Evolutionary conservation across 345 rosid species (phyloP).

Genomic region (Arabis hirsuta): DNA sequence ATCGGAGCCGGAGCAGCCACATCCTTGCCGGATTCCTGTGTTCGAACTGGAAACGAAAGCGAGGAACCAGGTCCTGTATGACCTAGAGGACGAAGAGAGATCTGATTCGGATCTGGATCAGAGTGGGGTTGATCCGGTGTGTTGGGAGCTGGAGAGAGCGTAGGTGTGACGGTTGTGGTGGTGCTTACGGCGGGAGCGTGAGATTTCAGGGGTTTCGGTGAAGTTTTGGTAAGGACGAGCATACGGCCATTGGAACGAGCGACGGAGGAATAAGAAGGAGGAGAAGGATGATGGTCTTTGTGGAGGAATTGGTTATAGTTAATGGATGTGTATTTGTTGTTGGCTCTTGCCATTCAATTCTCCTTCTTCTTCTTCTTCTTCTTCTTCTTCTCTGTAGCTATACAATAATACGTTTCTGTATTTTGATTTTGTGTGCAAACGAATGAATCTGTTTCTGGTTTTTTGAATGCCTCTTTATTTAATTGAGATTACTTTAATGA

Average conservation of each 20-base stretch:
- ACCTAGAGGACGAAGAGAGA: slow-evolving; percentile 70
- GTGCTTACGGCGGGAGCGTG: slow-evolving; percentile 7
- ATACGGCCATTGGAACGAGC: slow-evolving; percentile 77
- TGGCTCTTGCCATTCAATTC: slow-evolving; percentile 68
- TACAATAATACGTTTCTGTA: background rate
- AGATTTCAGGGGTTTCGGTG: slow-evolving; percentile 54
- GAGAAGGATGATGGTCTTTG: slow-evolving; percentile 45
- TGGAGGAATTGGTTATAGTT: slow-evolving; percentile 79
- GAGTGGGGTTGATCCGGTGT: slow-evolving; percentile 39
- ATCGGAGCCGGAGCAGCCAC: slow-evolving; percentile 31
- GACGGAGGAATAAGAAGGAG: slow-evolving; percentile 53
- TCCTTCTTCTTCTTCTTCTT: background rate
- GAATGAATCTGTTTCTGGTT: slow-evolving; percentile 18
- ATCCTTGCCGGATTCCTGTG: slow-evolving; percentile 41
- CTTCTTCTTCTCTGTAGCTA: background rate
- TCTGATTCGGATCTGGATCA: slow-evolving; percentile 48
- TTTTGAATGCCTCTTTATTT: background rate
- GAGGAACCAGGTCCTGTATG: slow-evolving; percentile 52
- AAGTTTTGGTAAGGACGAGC: slow-evolving; percentile 80
- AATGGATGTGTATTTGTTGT: slow-evolving; percentile 71
- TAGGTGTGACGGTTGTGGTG: slow-evolving; percentile 24
- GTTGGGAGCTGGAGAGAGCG: slow-evolving; percentile 33
- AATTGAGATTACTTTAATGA: slow-evolving; percentile 22
- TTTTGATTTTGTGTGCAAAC: slow-evolving; percentile 4
- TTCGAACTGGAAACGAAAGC: slow-evolving; percentile 41